A percentile compares a stretch with the other conserved stretches of the same genome.
phyloP scores from a whole-genome alignment of 23 red algal species.

The Gracilaria domingensis region DNA sequence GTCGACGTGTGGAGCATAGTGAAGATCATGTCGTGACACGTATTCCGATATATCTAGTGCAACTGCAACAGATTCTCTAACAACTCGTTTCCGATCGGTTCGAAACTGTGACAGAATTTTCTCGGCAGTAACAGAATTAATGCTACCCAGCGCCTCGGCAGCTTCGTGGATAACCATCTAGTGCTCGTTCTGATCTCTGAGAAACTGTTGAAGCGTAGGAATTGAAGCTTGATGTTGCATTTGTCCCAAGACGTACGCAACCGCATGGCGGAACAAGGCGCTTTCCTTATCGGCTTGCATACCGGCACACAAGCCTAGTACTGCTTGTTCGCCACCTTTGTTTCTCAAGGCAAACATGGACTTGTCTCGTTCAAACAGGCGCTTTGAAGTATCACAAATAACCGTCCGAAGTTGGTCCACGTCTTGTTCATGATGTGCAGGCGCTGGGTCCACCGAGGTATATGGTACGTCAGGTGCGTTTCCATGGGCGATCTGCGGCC shows the following conservation, averaged over 20 bases:
- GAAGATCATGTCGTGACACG: constrained; percentile 55
- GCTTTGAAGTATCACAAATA: constrained; percentile 55
- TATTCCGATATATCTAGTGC: constrained; percentile 93
- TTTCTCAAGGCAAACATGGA: constrained; percentile 89
- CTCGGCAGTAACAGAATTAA: constrained; percentile 51
- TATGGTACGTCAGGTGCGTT: constrained; percentile 9
- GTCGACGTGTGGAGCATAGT: constrained; percentile 70
- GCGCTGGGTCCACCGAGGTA: constrained; percentile 76
- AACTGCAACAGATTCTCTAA: constrained; percentile 95
- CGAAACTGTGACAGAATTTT: constrained; percentile 56
- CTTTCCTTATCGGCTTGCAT: constrained; percentile 58
- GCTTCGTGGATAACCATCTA: constrained; percentile 99
- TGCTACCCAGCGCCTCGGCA: constrained; percentile 94
- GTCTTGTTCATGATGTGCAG: constrained; percentile 15
- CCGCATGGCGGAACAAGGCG: constrained; percentile 96
- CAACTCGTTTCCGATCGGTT: constrained; percentile 78
- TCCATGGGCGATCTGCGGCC: background rate
- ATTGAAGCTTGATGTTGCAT: constrained; percentile 60
- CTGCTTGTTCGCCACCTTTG: constrained; percentile 66
- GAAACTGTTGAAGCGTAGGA: constrained; percentile 59
- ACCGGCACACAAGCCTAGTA: constrained; percentile 71
- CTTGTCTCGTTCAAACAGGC: constrained; percentile 78
- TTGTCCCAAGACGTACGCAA: constrained; percentile 95
- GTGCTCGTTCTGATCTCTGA: constrained; percentile 73
- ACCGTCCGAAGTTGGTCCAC: constrained; percentile 46